A percentile compares a stretch with the other conserved stretches of the same genome.
Evolutionary conservation across 2,329 filamentous ascomycete species (phyloP).

Genomic region (Westerdykella aurantiaca): DNA sequence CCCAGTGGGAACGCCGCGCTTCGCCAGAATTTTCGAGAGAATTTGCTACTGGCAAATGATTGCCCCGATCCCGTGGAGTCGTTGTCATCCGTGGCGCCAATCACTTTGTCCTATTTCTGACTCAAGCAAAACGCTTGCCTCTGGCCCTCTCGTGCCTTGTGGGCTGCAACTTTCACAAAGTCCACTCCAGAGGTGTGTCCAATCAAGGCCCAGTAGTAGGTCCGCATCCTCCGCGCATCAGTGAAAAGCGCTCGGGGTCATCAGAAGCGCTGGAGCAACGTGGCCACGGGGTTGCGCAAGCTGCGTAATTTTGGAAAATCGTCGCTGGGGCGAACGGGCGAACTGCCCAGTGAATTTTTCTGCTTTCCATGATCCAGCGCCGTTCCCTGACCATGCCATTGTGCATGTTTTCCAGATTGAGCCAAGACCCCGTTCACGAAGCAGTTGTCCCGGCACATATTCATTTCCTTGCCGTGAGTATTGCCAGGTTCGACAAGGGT

Average conservation of each 20-base stretch:
- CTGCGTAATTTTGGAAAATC: slow-evolving; percentile 1
- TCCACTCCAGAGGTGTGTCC: slow-evolving; percentile 7
- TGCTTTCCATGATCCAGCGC: slow-evolving; percentile 3
- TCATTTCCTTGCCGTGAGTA: slow-evolving; percentile 9
- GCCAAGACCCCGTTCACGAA: slow-evolving; percentile 9
- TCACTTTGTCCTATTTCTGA: slow-evolving; percentile 14
- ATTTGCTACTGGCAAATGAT: slow-evolving; percentile 24
- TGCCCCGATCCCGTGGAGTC: slow-evolving; percentile 4
- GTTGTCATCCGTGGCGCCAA: slow-evolving; percentile 20
- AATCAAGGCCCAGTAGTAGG: slow-evolving; percentile 1
- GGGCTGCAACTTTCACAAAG: slow-evolving; percentile 6
- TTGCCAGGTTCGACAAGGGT: slow-evolving; percentile 15
- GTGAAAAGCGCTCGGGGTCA: too few species aligned
- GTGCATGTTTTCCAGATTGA: slow-evolving; percentile 16
- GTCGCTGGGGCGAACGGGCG: slow-evolving; percentile 6
- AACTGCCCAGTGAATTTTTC: too few species aligned
- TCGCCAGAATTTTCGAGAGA: slow-evolving; percentile 27
- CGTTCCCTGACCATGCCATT: slow-evolving; percentile 9
- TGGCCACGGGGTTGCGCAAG: slow-evolving; percentile 22
- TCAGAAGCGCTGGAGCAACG: slow-evolving; percentile 6
- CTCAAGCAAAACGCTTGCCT: slow-evolving; percentile 7
- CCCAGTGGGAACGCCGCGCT: slow-evolving; percentile 25
- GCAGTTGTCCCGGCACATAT: slow-evolving; percentile 18
- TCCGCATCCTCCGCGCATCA: too few species aligned
- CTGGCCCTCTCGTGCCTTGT: slow-evolving; percentile 13